Base-by-base conservation (phyloP, 805 yeast species). In the Sugiyamaella floridensis region DNA sequence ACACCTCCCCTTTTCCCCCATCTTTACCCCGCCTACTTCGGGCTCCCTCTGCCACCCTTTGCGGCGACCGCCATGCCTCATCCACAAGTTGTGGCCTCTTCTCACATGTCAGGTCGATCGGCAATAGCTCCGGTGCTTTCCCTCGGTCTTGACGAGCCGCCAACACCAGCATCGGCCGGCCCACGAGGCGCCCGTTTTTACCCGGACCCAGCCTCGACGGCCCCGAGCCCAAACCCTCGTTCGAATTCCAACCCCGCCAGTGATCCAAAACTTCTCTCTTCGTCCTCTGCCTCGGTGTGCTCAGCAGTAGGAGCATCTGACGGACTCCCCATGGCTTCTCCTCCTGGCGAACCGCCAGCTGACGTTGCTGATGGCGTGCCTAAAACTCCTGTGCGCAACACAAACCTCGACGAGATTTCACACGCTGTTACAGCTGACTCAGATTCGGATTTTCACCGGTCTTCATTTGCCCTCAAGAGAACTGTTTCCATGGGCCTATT, bases 401-500 rank as follows among this genome's bases (percentile, higher is more conserved):
- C 58, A 14, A 55, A 58, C 45, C 47, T 58, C 40, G 53, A 45
- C 40, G 58, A 58, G 48, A 59, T 75, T 12, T 76, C 79, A 47
- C 71, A 70, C 68, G 81, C 81, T 53, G 79, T 86, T 18, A 86
- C 83, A 55, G 89, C 92, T 4, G 74, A 78, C 45, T 32, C 45
- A 14, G 82, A 82, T 65, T 87, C 82, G 54, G 85, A 85, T 61
- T 87, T 88, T 63, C 76, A 80, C 50, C 79, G 76, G 53, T 78
- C 87, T 5, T 78, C 92, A 2, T 88, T 85, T 66, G 82, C 81
- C 61, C 71, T 88, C 62, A 88, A 87, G 62, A 72, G 96, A 64
- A 88, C 96, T 34, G 76, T 93, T 62, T 85, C 93, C 7, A 73
- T 88, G 76, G 96, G 96, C 0, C 67, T 86, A 12, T 71, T 88